A percentile compares a stretch with the other conserved stretches of the same genome.
Conservation (phyloP, 805 yeast genomes). For the Barnettozyma wickerhamii region DNA sequence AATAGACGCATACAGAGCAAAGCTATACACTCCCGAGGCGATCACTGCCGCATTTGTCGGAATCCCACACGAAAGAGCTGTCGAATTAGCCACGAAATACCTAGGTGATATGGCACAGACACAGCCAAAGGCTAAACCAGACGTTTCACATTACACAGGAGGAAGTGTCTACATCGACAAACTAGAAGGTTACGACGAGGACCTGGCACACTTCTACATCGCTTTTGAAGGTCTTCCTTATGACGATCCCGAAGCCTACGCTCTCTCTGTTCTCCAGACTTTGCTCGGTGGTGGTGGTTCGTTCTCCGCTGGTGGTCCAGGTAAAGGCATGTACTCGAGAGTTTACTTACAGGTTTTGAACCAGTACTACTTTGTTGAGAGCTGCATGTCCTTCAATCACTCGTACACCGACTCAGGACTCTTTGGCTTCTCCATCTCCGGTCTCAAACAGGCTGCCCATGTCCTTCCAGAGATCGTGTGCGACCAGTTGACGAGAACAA, state of each 20-base stretch:
- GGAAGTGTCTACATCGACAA: conserved; percentile 53
- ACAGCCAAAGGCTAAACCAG: conserved; percentile 25
- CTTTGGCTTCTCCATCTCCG: conserved; percentile 82
- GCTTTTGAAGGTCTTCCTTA: conserved; percentile 88
- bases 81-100: conserved; percentile 54
- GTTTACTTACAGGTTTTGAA: conserved; percentile 88
- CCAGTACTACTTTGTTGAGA: conserved; percentile 87
- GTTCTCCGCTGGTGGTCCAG: conserved; percentile 98
- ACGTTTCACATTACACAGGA: conserved; percentile 51
- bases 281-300: conserved; percentile 96
- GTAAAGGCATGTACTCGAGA: conserved; percentile 97
- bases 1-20: conserved; percentile 55
- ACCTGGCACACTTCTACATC: conserved; percentile 78
- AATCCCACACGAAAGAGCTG: conserved; percentile 64
- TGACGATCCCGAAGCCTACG: conserved; percentile 81
- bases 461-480: conserved; percentile 77
- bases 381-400: conserved; percentile 84
- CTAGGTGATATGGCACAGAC: conserved; percentile 56
- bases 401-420: conserved; percentile 87
- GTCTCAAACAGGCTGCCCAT: conserved; percentile 82
- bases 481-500: conserved; percentile 46
- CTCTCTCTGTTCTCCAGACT: conserved; percentile 85
- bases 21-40: conserved; percentile 73
- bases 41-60: conserved; percentile 88
- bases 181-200: conserved; percentile 66